phyloP scores from a whole-genome alignment of 805 yeast species.

The Metschnikowia lachancei region DNA sequence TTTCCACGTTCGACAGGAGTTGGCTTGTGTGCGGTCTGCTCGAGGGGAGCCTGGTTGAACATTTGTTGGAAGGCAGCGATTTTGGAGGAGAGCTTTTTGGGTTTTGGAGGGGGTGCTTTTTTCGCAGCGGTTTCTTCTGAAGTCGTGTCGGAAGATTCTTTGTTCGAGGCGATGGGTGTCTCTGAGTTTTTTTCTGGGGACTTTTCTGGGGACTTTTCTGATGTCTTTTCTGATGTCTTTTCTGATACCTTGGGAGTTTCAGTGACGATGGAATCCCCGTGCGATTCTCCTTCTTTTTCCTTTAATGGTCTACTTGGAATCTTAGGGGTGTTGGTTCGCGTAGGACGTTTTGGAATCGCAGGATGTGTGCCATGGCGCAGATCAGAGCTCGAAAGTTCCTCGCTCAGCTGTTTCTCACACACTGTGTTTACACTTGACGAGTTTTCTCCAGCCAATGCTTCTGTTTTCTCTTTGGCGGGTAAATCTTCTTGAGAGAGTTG shows the following conservation, averaged over 20 bases:
- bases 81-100: conserved; percentile 73
- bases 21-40: conserved; percentile 11
- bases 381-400: background rate
- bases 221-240: background rate
- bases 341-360: conserved; percentile 10
- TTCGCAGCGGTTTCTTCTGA: background rate
- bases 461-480: background rate
- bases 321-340: conserved; percentile 3
- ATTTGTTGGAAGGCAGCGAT: conserved; percentile 81
- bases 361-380: conserved; percentile 1
- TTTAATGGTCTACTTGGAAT: conserved; percentile 8
- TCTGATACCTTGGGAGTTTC: too few relatives aligned
- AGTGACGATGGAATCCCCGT: too few relatives aligned
- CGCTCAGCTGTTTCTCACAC: background rate
- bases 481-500: background rate
- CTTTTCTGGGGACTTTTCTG: background rate
- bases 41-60: conserved; percentile 41
- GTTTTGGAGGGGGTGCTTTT: conserved; percentile 59
- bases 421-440: background rate
- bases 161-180: too few relatives aligned
- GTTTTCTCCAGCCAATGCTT: background rate
- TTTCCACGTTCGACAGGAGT: conserved; percentile 17
- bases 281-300: too few relatives aligned
- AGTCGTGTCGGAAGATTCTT: too few relatives aligned
- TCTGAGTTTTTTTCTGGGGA: background rate